Conservation (phyloP, 345 rosid species). For the Eucalyptus polybractea region DNA sequence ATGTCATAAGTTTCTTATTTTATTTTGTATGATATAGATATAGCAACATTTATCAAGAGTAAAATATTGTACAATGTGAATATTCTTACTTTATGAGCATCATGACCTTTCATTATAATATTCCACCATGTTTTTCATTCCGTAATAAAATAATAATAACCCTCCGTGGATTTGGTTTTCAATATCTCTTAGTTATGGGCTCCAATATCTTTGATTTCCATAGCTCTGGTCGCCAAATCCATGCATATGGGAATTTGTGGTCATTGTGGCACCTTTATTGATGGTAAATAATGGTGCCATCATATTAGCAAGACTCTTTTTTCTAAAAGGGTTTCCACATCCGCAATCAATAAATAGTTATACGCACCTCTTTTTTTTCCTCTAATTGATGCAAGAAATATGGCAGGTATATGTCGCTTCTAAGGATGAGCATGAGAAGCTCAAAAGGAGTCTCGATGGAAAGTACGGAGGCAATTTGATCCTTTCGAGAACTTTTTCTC, state of each 20-base stretch:
- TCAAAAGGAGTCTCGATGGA: slow-evolving; percentile 2
- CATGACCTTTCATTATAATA: not conserved
- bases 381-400: not conserved
- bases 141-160: too few species aligned
- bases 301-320: not conserved
- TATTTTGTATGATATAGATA: not conserved
- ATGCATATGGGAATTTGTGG: too few species aligned
- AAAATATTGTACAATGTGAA: not conserved
- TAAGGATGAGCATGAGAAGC: slow-evolving; percentile 17
- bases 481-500: slow-evolving; percentile 4
- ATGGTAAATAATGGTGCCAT: too few species aligned
- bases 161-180: too few species aligned
- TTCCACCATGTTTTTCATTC: too few species aligned
- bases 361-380: not conserved
- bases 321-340: not conserved
- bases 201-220: too few species aligned
- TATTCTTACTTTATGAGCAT: not conserved
- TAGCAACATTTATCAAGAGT: not conserved
- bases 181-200: too few species aligned
- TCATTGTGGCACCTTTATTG: too few species aligned
- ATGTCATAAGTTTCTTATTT: not conserved
- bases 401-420: slow-evolving; percentile 13
- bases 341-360: not conserved
- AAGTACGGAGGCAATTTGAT: slow-evolving; percentile 5
- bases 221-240: too few species aligned